Percentiles rank a stretch among this genome's conserved stretches.
These are phyloP conservation scores for Tremella mesenterica DNA, from an alignment of 768 basidiomycete species.

Conservation along the genomic window DNA sequence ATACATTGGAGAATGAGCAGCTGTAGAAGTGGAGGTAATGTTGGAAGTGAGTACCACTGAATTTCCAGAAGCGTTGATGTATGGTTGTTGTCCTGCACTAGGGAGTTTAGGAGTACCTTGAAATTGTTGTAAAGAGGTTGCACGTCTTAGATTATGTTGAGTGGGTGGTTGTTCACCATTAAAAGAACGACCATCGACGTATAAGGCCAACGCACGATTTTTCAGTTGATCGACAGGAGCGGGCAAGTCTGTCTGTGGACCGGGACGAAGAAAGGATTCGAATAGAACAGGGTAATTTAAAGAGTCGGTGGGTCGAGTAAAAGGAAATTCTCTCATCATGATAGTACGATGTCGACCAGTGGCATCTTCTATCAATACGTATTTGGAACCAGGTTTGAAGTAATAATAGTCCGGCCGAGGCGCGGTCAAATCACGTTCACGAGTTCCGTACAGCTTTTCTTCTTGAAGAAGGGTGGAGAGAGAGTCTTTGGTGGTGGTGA, in stretches of 20 bases:
- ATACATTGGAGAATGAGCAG: constrained; percentile 26
- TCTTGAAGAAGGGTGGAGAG: constrained; percentile 54
- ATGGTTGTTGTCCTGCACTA: constrained; percentile 25
- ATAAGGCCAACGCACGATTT: constrained; percentile 36
- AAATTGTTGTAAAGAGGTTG: constrained; percentile 39
- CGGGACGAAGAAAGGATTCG: constrained; percentile 20
- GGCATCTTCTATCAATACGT: constrained; percentile 86
- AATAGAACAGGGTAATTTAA: constrained; percentile 58
- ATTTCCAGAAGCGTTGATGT: constrained; percentile 80
- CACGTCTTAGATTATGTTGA: constrained; percentile 34
- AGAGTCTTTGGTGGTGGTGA: constrained; percentile 27
- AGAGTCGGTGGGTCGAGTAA: neutral
- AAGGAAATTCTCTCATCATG: constrained; percentile 67
- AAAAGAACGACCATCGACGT: constrained; percentile 29
- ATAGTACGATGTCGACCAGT: constrained; percentile 74
- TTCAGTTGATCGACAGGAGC: constrained; percentile 25
- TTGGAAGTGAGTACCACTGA: constrained; percentile 86
- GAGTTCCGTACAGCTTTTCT: constrained; percentile 75
- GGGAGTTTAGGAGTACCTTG: constrained; percentile 26
- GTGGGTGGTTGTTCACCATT: constrained; percentile 25
- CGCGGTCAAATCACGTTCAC: constrained; percentile 84
- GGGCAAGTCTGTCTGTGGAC: neutral
- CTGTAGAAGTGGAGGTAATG: constrained; percentile 58
- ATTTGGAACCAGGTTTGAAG: constrained; percentile 65
- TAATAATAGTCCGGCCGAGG: constrained; percentile 81